Conservation (phyloP, 1,284 basidiomycete genomes). For the Serendipita sp. region DNA sequence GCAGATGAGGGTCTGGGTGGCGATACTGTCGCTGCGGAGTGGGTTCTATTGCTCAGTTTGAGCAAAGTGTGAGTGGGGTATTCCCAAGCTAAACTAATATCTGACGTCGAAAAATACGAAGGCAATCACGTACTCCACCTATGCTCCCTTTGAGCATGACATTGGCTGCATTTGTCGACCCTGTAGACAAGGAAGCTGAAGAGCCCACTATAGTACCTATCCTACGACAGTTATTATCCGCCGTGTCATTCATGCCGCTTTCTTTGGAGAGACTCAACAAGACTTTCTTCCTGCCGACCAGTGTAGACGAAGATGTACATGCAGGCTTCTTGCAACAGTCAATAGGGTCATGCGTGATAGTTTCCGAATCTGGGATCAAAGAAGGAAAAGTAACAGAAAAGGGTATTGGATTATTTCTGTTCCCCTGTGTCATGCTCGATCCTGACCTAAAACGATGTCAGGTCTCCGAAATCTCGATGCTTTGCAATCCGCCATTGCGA, state of each 20-base stretch:
- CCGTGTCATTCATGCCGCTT: conserved; percentile 35
- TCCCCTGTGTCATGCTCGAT: background rate
- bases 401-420: conserved; percentile 25
- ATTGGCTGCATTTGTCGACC: conserved; percentile 44
- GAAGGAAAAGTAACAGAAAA: conserved; percentile 53
- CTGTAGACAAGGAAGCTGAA: conserved; percentile 18
- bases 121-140: conserved; percentile 52
- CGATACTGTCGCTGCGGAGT: conserved; percentile 61
- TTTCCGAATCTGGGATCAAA: conserved; percentile 52
- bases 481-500: conserved; percentile 51
- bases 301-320: conserved; percentile 58
- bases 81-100: background rate
- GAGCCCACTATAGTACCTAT: conserved; percentile 35
- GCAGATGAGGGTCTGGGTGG: conserved; percentile 51
- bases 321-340: conserved; percentile 66
- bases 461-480: conserved; percentile 57
- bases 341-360: conserved; percentile 41
- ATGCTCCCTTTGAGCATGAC: conserved; percentile 57
- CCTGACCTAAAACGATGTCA: conserved; percentile 16
- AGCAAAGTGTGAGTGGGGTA: conserved; percentile 44
- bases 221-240: conserved; percentile 43
- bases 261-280: conserved; percentile 47
- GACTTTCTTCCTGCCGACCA: conserved; percentile 45
- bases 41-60: conserved; percentile 52
- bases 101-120: conserved; percentile 19